phyloP scores from a whole-genome alignment of 1,284 basidiomycete genomes.

The Boletus semigastroideus region DNA sequence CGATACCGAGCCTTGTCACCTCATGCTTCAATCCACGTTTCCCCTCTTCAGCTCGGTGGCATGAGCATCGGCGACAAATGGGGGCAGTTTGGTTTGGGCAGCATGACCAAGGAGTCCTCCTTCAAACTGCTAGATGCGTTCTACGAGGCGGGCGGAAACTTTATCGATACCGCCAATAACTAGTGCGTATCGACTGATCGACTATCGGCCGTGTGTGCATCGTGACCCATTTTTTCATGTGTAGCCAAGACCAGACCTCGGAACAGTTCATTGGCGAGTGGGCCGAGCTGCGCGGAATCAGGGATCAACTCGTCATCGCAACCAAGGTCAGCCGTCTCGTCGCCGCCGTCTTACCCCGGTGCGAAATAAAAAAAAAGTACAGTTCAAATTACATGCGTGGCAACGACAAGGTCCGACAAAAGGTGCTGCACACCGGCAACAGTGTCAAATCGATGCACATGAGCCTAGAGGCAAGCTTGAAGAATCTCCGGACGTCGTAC shows the following conservation, averaged over 20 bases:
- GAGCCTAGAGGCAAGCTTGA: background rate
- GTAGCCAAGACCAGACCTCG: slow-evolving; percentile 47
- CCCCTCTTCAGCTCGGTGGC: background rate
- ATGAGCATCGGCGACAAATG: slow-evolving; percentile 8
- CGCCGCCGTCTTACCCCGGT: background rate
- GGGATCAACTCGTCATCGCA: slow-evolving; percentile 56
- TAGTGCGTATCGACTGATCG: background rate
- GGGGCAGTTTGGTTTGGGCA: background rate
- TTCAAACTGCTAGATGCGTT: background rate
- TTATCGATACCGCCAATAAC: slow-evolving; percentile 1
- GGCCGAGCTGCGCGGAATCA: slow-evolving; percentile 47
- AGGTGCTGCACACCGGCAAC: background rate
- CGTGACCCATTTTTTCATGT: background rate
- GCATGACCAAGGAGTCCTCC: slow-evolving; percentile 2
- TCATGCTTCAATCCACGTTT: background rate
- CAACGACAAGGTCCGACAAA: background rate
- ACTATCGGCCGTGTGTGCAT: too few species aligned
- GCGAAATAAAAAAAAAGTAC: background rate
- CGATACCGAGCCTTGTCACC: slow-evolving; percentile 2
- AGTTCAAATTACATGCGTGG: slow-evolving; percentile 6
- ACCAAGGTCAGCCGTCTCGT: slow-evolving; percentile 41
- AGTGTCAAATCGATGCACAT: slow-evolving; percentile 9
- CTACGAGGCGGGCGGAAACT: slow-evolving; percentile 2
- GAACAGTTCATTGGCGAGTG: slow-evolving; percentile 37
- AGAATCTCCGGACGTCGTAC: background rate